Base-by-base conservation (phyloP, 371 early-diverging fungal species). In the Mucor plumbeus region DNA sequence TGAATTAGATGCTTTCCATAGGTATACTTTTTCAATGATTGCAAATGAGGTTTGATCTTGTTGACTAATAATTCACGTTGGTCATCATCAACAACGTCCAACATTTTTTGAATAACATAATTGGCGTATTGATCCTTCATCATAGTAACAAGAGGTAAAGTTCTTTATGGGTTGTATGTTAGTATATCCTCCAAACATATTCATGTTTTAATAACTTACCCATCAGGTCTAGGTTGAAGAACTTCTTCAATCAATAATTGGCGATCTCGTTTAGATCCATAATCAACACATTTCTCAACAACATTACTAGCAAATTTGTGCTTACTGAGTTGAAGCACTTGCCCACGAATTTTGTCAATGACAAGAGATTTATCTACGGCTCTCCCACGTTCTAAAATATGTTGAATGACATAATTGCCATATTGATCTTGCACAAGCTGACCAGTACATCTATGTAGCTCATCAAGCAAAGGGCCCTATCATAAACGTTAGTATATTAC, bases 271-370 rank as follows among this genome's bases (percentile, higher is more conserved):
- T 85, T 81, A 58, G 82, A 86, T 35, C 94, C 95, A 70, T 85
- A 89, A 50, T 94, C 90, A 21, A 97, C 93, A 78, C 95, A 95
- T 75, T 96, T 96, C 68, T 99, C 99, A 31, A 98, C 94, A 9
- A 99, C 99, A 74, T 99, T 99, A 63, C 94, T 94, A 5, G 99
- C 99, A 92, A 99, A 99, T 85, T 99, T 99, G 87, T 99, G 99
- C 74, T 94, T 95, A 80, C 92, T 91, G 73, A 97, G 84, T 66
- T 86, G 87, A 65, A 96, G 78, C 3, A 96, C 95, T 67, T 96
- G 92, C 0, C 97, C 97, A 31, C 89, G 87, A 53, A 99, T 92
- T 70, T 95, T 94, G 61, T 85, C 86, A 48, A 98, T 91, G 10
- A 99, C 94, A 40, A 90, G 72, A 13, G 87, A 81, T 77, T 94